A percentile compares a stretch with the other conserved stretches of the same genome.
Conservation (phyloP, 1,284 basidiomycete genomes). For the Vanrija sp. region DNA sequence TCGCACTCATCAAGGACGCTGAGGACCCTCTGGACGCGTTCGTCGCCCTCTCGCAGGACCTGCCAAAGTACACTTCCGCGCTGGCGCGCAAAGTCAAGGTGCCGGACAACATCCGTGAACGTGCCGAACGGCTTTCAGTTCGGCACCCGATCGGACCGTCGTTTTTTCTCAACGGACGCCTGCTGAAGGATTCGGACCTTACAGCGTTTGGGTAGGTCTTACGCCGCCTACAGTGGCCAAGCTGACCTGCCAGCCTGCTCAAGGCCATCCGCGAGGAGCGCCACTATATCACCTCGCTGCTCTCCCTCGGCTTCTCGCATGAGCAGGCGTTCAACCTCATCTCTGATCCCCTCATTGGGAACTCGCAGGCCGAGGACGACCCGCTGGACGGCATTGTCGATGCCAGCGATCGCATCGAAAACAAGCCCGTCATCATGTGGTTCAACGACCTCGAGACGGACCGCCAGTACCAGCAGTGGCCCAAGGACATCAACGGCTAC, state of each 20-base stretch:
- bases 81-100: conserved; percentile 62
- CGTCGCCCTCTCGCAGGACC: conserved; percentile 73
- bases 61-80: conserved; percentile 74
- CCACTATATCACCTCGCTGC: conserved; percentile 60
- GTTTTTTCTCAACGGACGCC: conserved; percentile 75
- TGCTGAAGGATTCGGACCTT: conserved; percentile 61
- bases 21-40: conserved; percentile 61
- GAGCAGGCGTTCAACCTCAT: conserved; percentile 67
- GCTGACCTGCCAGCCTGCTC: conserved; percentile 56
- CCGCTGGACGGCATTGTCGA: conserved; percentile 75
- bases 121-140: conserved; percentile 56
- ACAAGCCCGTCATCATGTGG: conserved; percentile 69
- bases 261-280: conserved; percentile 70
- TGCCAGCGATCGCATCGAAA: conserved; percentile 79
- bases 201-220: conserved; percentile 61
- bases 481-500: conserved; percentile 25
- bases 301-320: conserved; percentile 60
- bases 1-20: conserved; percentile 66
- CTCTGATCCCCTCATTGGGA: conserved; percentile 58
- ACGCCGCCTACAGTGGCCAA: background rate
- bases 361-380: conserved; percentile 54
- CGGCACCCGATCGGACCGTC: conserved; percentile 23
- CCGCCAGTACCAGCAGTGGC: conserved; percentile 37
- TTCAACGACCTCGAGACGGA: conserved; percentile 90
- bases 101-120: conserved; percentile 53